Percentiles rank a stretch among this genome's conserved stretches.
Conservation (phyloP, 2,329 filamentous ascomycete genomes). For the Fonsecaea erecta region DNA sequence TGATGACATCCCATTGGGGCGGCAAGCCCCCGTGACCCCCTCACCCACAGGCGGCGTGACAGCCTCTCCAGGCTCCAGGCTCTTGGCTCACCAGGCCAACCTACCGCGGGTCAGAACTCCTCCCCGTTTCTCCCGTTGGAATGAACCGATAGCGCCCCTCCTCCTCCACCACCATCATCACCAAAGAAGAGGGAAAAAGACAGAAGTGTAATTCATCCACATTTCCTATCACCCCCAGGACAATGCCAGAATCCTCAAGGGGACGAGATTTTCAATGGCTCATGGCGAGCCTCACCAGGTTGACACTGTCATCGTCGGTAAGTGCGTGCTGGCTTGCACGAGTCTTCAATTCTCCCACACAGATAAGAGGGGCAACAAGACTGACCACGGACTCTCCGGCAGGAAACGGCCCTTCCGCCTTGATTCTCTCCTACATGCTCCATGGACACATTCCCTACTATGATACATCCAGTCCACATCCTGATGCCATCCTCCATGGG, state of each 20-base stretch:
- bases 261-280: conserved; percentile 33
- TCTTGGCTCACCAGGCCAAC: neutral
- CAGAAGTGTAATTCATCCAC: neutral
- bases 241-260: conserved; percentile 28
- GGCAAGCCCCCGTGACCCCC: neutral
- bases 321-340: conserved; percentile 22
- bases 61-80: too few relatives aligned
- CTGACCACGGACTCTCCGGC: conserved; percentile 16
- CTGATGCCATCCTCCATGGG: conserved; percentile 60
- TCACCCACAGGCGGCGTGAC: too few relatives aligned
- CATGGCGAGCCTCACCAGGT: conserved; percentile 34
- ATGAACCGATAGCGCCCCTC: conserved; percentile 11
- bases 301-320: conserved; percentile 43
- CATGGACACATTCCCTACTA: conserved; percentile 66
- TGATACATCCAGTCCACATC: conserved; percentile 55
- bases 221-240: neutral
- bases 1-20: neutral
- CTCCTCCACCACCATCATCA: neutral
- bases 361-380: neutral
- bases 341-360: neutral
- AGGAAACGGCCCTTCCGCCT: conserved; percentile 66
- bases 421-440: conserved; percentile 66
- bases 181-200: neutral
- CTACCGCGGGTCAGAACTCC: neutral
- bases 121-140: neutral